Percentiles rank a stretch among this genome's conserved stretches.
These are phyloP conservation scores for Penicillium soppii DNA, from an alignment of 495 filamentous ascomycete species.

Conservation along the genomic window DNA sequence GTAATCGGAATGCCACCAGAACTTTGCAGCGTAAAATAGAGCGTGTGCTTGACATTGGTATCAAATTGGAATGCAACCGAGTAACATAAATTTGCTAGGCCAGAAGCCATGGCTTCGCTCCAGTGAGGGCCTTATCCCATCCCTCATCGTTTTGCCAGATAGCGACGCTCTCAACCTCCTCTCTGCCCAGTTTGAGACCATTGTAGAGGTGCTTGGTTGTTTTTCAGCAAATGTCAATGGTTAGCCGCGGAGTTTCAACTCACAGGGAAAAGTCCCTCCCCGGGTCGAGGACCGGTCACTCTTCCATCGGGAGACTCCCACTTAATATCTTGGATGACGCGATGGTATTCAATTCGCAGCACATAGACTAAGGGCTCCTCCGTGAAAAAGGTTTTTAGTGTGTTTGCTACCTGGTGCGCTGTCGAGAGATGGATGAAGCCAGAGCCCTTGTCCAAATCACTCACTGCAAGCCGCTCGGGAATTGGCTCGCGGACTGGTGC, in stretches of 20 bases:
- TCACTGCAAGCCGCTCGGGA: constrained; percentile 42
- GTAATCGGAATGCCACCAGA: neutral
- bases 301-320: constrained; percentile 46
- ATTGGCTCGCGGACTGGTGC: constrained; percentile 41
- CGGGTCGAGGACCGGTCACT: constrained; percentile 39
- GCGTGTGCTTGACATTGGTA: constrained; percentile 1
- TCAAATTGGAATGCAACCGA: constrained; percentile 5
- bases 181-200: constrained; percentile 40
- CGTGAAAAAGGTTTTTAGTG: constrained; percentile 66
- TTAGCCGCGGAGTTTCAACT: constrained; percentile 9
- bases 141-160: constrained; percentile 47
- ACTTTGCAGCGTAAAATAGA: neutral
- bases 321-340: constrained; percentile 36
- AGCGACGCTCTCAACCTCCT: constrained; percentile 44
- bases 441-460: constrained; percentile 38
- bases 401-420: constrained; percentile 41
- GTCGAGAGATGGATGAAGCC: constrained; percentile 46
- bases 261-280: constrained; percentile 47
- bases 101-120: constrained; percentile 41
- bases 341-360: constrained; percentile 72
- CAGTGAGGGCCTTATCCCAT: constrained; percentile 42
- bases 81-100: constrained; percentile 17
- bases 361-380: constrained; percentile 73
- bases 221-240: constrained; percentile 2
- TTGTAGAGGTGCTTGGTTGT: constrained; percentile 43